These are phyloP conservation scores for Penicillium cinerascens DNA, from an alignment of 495 filamentous ascomycete species.

Conservation along the genomic window DNA sequence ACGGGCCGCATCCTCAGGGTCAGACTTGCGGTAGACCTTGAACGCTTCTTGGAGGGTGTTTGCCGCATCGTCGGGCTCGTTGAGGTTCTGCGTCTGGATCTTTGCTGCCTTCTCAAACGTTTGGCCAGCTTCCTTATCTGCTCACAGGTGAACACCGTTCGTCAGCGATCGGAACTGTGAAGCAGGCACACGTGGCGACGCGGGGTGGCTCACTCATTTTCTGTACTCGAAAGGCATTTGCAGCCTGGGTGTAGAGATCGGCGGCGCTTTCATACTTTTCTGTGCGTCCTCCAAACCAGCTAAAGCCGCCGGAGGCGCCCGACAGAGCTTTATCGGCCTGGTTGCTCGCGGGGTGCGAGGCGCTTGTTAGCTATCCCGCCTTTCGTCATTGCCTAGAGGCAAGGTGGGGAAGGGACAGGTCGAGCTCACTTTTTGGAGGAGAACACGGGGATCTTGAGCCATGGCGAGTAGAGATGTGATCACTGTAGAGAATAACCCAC, in stretches of 20 bases:
- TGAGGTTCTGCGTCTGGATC: constrained; percentile 71
- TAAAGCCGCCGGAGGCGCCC: constrained; percentile 66
- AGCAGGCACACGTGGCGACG: constrained; percentile 9
- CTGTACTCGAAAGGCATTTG: constrained; percentile 74
- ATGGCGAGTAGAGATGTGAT: constrained; percentile 22
- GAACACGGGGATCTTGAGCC: constrained; percentile 53
- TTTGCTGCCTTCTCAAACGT: constrained; percentile 75
- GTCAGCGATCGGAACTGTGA: neutral
- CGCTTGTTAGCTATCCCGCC: constrained; percentile 27
- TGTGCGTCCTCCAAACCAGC: constrained; percentile 71
- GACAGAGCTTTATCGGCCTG: constrained; percentile 77
- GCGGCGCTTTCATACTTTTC: constrained; percentile 85
- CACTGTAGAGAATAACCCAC: constrained; percentile 3
- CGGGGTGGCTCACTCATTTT: constrained; percentile 54
- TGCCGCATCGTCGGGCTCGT: constrained; percentile 85
- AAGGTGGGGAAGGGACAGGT: constrained; percentile 12
- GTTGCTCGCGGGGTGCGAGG: constrained; percentile 8
- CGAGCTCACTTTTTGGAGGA: constrained; percentile 53
- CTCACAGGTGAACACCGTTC: neutral
- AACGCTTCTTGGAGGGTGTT: constrained; percentile 75
- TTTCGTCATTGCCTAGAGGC: constrained; percentile 25
- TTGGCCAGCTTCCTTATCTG: constrained; percentile 76
- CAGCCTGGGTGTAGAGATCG: constrained; percentile 76
- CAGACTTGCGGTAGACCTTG: constrained; percentile 79
- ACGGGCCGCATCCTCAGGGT: constrained; percentile 72